Evolutionary conservation across 257 asterid genomes (phyloP), one percentile per base, ranked within the genome.

Genomic region (Coffea canephora): DNA sequence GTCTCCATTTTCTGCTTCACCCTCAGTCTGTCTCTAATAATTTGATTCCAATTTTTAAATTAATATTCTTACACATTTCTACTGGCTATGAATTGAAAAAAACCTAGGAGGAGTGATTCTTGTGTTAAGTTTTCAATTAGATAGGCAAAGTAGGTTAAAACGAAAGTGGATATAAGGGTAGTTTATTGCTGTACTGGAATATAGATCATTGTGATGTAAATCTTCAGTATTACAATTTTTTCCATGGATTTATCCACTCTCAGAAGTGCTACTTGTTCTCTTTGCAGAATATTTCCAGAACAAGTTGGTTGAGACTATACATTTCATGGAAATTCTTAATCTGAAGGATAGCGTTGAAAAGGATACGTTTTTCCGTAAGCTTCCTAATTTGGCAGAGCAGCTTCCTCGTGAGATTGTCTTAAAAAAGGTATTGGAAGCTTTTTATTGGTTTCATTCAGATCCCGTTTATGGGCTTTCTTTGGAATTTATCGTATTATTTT

Each of bases 331-430:
- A 86, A 89, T 94, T 77, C 98, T 96, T 79, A 96, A 91, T 88
- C 87, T 96, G 84, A 96, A 96, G 91, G 98, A 94, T 83, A 94
- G 99, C 81, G 98, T 94, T 65, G 99, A 96, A 86, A 96, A 94
- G 89, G 99, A 96, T 83, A 89, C 90, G 46, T 96, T 96, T 88
- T 96, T 96, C 88, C 97, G 98, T 64, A 96, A 91, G 85, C 98
- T 96, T 82, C 99, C 99, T 71, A 96, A 84, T 91, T 89, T 96
- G 55, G 95, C 93, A 2, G 99, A 96, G 87, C 98, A 96, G 89
- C 95, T 96, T 81, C 99, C 99, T 68, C 96, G 89, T 57, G 94
- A 92, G 83, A 96, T 96, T 80, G 98, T 96, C 83, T 90, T 94
- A 85, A 96, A 96, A 89, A 96, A 96, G 99, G 97, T 94, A 84